Conservation (phyloP, 192 early-diverging fungal species). For the Coemansia sp. region DNA sequence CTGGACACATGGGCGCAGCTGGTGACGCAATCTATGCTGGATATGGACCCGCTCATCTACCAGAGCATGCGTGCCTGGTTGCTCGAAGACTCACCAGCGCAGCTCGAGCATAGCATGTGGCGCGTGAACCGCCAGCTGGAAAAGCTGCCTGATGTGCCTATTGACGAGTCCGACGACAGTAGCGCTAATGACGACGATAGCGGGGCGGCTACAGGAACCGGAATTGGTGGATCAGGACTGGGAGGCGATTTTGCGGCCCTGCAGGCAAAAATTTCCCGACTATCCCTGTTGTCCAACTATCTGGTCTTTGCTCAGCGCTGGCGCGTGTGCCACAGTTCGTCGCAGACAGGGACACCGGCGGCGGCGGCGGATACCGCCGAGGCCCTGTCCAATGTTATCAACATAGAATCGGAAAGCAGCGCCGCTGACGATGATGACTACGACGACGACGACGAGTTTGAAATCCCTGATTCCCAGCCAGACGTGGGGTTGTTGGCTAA, state of each 20-base stretch:
- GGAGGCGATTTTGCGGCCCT: constrained; percentile 1
- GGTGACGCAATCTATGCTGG: constrained; percentile 15
- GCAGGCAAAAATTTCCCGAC: constrained; percentile 12
- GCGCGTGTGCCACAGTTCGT: constrained; percentile 13
- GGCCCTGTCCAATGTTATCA: constrained; percentile 4
- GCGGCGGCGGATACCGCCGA: neutral
- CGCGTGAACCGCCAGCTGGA: constrained; percentile 25
- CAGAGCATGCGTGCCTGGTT: constrained; percentile 33
- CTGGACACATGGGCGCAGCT: constrained; percentile 30
- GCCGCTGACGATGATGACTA: no score
- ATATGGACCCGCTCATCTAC: constrained; percentile 13
- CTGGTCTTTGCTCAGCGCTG: constrained; percentile 33
- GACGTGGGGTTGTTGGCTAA: neutral
- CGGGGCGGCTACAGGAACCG: neutral
- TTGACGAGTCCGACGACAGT: neutral
- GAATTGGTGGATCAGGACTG: neutral
- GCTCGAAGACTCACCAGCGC: constrained; percentile 1
- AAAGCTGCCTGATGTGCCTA: constrained; percentile 35
- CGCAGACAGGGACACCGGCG: neutral
- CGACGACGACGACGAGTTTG: constrained; percentile 6
- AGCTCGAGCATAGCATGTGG: constrained; percentile 8
- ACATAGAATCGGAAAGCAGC: constrained; percentile 12
- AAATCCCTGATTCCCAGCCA: neutral
- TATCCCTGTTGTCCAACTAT: constrained; percentile 31
- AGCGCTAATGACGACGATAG: neutral